These are phyloP conservation scores for Ustilago curta DNA, from an alignment of 1,284 basidiomycete genomes.

Conservation along the genomic window DNA sequence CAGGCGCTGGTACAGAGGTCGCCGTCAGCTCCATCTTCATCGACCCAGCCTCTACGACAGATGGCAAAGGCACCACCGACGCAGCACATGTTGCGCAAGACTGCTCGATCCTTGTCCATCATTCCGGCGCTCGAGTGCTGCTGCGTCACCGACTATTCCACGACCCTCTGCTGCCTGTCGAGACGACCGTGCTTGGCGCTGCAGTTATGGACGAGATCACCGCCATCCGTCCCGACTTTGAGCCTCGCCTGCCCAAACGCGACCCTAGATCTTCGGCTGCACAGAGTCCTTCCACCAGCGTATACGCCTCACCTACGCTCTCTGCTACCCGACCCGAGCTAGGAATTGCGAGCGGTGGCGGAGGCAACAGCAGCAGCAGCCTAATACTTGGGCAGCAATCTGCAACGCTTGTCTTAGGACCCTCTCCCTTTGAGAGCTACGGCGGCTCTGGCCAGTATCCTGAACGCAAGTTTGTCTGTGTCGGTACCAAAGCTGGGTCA, in stretches of 20 bases:
- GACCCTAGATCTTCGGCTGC: constrained; percentile 29
- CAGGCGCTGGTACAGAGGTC: constrained; percentile 18
- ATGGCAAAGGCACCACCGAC: neutral
- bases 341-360: neutral
- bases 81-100: neutral
- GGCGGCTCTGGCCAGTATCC: constrained; percentile 39
- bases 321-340: constrained; percentile 16
- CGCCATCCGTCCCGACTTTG: constrained; percentile 57
- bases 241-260: constrained; percentile 47
- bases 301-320: constrained; percentile 40
- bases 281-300: constrained; percentile 30
- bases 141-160: constrained; percentile 39
- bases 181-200: constrained; percentile 55
- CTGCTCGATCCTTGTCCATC: constrained; percentile 46
- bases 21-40: constrained; percentile 37
- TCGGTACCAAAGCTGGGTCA: constrained; percentile 60
- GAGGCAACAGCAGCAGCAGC: no score
- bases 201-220: constrained; percentile 57
- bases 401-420: constrained; percentile 39
- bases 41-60: constrained; percentile 15
- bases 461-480: constrained; percentile 62
- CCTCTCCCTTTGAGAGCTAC: constrained; percentile 27
- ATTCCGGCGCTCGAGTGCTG: constrained; percentile 44
- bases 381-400: neutral
- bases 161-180: constrained; percentile 9